Evolutionary conservation across 768 basidiomycete species (phyloP).

Genomic region (Tricholoma sp.): DNA sequence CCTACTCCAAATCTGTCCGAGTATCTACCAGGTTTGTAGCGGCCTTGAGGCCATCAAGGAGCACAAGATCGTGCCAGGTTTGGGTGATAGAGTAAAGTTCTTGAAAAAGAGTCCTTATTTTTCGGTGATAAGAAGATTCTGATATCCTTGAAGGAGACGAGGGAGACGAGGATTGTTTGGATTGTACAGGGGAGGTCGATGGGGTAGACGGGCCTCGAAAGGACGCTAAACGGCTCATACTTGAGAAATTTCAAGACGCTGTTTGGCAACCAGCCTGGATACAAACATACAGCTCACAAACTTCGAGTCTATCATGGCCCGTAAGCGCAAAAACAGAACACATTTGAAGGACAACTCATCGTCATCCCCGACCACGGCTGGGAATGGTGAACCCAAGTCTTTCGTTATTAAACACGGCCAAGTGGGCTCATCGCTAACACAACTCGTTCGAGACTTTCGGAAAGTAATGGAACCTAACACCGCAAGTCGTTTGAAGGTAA

Average conservation of each 20-base stretch:
- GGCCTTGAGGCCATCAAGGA: slow-evolving; percentile 76
- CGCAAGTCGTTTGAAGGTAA: slow-evolving; percentile 82
- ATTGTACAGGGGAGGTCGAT: slow-evolving; percentile 55
- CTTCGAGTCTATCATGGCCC: slow-evolving; percentile 47
- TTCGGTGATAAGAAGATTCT: slow-evolving; percentile 81
- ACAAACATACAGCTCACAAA: slow-evolving; percentile 13
- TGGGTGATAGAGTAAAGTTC: slow-evolving; percentile 59
- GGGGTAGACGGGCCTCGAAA: slow-evolving; percentile 80
- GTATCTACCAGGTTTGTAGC: slow-evolving; percentile 67
- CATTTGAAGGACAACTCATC: slow-evolving; percentile 56
- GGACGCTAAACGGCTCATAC: slow-evolving; percentile 59
- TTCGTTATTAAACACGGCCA: slow-evolving; percentile 97
- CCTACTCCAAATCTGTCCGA: slow-evolving; percentile 82
- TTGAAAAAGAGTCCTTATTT: slow-evolving; percentile 59
- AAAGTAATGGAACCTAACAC: slow-evolving; percentile 99
- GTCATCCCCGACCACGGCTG: slow-evolving; percentile 21
- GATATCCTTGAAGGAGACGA: slow-evolving; percentile 43
- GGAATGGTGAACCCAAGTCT: slow-evolving; percentile 64
- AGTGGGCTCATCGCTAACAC: slow-evolving; percentile 80
- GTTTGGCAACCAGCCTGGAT: slow-evolving; percentile 16
- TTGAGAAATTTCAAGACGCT: slow-evolving; percentile 2
- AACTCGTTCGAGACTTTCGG: slow-evolving; percentile 89
- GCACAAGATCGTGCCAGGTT: slow-evolving; percentile 82
- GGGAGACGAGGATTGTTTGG: slow-evolving; percentile 33
- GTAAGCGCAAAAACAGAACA: slow-evolving; percentile 73